Percentiles rank a stretch among this genome's conserved stretches.
Evolutionary conservation across 179 eudicot genomes (phyloP).

Genomic region (Heliamphora pulchella): DNA sequence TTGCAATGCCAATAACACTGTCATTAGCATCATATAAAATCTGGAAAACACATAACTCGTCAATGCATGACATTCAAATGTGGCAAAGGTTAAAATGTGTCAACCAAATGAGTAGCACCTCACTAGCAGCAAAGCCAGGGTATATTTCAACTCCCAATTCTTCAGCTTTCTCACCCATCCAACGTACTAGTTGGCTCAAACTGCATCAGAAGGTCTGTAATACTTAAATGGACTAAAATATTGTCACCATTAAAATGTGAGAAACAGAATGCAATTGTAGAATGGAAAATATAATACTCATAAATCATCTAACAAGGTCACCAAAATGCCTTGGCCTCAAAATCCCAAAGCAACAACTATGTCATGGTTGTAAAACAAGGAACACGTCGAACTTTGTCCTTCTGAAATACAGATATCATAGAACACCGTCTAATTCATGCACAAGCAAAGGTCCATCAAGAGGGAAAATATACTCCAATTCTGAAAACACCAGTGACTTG

Average conservation of each 20-base stretch:
- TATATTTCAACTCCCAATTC: conserved; percentile 95
- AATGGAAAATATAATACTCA: background rate
- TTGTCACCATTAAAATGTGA: background rate
- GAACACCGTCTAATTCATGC: background rate
- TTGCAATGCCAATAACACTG: conserved; percentile 83
- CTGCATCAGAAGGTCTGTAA: conserved; percentile 36
- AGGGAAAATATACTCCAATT: background rate
- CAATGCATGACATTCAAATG: conserved; percentile 1
- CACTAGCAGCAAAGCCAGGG: conserved; percentile 99
- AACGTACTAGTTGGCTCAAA: conserved; percentile 81
- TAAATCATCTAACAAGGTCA: background rate
- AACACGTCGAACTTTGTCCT: background rate
- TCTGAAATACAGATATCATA: background rate
- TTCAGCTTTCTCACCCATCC: conserved; percentile 94
- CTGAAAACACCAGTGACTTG: background rate
- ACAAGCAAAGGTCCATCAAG: background rate
- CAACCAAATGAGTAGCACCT: conserved; percentile 41
- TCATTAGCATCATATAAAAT: conserved; percentile 53
- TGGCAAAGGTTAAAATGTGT: background rate
- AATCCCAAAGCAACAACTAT: background rate
- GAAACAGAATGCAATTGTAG: background rate
- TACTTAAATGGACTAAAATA: conserved; percentile 9
- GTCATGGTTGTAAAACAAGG: background rate
- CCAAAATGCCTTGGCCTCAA: background rate
- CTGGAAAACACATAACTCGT: conserved; percentile 30